Percentiles rank a stretch among this genome's conserved stretches.
Conservation (phyloP, 2,329 filamentous ascomycete genomes). For the Hymenoscyphus fraxineus region DNA sequence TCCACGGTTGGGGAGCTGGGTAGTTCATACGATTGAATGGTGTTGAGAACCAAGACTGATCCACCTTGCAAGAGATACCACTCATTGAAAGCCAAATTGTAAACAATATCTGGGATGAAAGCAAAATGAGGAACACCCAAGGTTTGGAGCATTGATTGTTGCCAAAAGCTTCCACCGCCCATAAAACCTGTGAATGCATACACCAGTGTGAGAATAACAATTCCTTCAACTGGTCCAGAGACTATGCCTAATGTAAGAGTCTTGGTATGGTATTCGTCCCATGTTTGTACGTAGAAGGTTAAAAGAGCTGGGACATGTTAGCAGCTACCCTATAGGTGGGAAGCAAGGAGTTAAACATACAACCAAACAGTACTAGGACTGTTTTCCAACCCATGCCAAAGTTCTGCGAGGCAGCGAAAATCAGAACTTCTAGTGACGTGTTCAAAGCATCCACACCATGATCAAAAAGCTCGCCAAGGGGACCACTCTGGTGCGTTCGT, state of each 20-base stretch:
- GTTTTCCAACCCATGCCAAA: constrained; percentile 91
- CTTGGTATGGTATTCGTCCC: constrained; percentile 99
- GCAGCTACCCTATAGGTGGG: neutral
- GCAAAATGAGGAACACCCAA: constrained; percentile 56
- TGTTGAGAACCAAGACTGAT: constrained; percentile 80
- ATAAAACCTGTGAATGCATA: constrained; percentile 80
- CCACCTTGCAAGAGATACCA: constrained; percentile 89
- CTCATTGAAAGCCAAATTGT: constrained; percentile 80
- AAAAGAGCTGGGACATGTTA: constrained; percentile 58
- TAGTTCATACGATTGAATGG: constrained; percentile 54
- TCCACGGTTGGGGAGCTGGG: neutral
- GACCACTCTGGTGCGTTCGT: constrained; percentile 86
- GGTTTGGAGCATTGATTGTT: constrained; percentile 78
- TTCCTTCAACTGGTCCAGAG: constrained; percentile 92
- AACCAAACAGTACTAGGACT: constrained; percentile 75
- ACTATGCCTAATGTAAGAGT: constrained; percentile 88
- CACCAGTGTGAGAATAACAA: constrained; percentile 76
- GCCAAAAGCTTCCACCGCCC: constrained; percentile 91
- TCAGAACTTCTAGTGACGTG: constrained; percentile 85
- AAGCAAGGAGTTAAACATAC: constrained; percentile 44
- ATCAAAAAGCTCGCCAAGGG: constrained; percentile 93
- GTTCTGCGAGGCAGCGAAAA: constrained; percentile 91
- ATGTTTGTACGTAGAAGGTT: constrained; percentile 98
- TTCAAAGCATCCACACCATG: constrained; percentile 97
- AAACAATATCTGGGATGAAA: constrained; percentile 67